Conservation (phyloP, 2,329 filamentous ascomycete genomes). For the Ophiostoma tasmaniense region DNA sequence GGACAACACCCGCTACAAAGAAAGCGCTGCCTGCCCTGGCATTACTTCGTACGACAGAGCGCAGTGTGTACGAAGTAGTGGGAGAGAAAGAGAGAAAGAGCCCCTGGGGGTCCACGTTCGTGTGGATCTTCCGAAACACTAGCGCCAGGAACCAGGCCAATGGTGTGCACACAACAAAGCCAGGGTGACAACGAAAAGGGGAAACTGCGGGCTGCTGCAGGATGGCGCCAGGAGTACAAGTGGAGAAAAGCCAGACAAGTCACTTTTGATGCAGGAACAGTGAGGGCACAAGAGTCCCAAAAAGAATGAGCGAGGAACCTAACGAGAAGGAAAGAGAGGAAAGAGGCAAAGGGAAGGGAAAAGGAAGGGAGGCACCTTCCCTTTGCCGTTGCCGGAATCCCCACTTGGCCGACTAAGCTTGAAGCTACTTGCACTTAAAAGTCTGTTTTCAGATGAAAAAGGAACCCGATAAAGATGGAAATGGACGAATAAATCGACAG, state of each 20-base stretch:
- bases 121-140: constrained; percentile 4
- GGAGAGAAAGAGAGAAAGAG: not conserved
- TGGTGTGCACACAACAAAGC: constrained; percentile 6
- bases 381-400: not conserved
- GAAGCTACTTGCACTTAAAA: not conserved
- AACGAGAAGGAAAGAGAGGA: not conserved
- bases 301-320: not conserved
- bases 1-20: not conserved
- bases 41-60: too few species aligned
- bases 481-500: not conserved
- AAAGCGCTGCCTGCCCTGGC: not conserved
- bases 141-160: constrained; percentile 18
- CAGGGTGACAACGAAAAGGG: not conserved
- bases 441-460: not conserved
- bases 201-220: not conserved
- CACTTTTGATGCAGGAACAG: not conserved
- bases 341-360: not conserved
- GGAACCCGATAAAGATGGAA: not conserved
- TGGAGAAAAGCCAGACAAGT: not conserved
- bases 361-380: not conserved
- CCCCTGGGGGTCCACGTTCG: constrained; percentile 15
- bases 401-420: not conserved
- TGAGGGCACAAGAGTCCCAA: not conserved
- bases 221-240: constrained; percentile 3
- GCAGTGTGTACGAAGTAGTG: too few species aligned